These are phyloP conservation scores for Termitomyces sp. DNA, from an alignment of 768 basidiomycete genomes.

Conservation along the genomic window DNA sequence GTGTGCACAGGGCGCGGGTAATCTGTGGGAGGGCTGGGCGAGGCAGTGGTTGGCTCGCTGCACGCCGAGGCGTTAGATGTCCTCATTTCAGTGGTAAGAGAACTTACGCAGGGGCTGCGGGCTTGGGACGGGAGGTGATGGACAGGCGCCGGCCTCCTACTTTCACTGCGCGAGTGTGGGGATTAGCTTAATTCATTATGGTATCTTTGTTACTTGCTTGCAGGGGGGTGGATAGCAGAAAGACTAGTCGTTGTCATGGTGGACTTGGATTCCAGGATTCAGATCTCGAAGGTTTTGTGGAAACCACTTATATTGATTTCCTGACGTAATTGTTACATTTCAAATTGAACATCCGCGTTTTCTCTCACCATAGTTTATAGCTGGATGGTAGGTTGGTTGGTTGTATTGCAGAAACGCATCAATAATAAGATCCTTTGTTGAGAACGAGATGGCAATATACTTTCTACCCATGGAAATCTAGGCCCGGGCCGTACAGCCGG, in stretches of 20 bases:
- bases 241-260: constrained; percentile 23
- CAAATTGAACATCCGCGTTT: not conserved
- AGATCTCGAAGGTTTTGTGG: constrained; percentile 2
- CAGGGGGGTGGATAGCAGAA: constrained; percentile 38
- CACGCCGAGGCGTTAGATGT: not conserved
- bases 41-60: constrained; percentile 12
- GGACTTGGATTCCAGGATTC: not conserved
- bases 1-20: constrained; percentile 52
- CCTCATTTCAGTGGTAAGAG: not conserved
- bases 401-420: no score
- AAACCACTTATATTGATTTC: not conserved
- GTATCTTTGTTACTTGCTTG: constrained; percentile 29
- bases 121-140: constrained; percentile 31
- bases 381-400: no score
- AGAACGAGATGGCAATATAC: not conserved
- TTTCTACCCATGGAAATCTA: no score
- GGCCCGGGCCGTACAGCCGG: not conserved
- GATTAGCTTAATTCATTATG: not conserved
- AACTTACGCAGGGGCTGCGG: constrained; percentile 28
- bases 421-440: not conserved
- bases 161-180: constrained; percentile 25
- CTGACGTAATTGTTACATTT: constrained; percentile 7
- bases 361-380: not conserved
- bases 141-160: constrained; percentile 52
- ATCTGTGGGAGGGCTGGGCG: constrained; percentile 20